Evolutionary conservation across 208 protist species (phyloP).

Genomic region (Leishmania amazonensis): DNA sequence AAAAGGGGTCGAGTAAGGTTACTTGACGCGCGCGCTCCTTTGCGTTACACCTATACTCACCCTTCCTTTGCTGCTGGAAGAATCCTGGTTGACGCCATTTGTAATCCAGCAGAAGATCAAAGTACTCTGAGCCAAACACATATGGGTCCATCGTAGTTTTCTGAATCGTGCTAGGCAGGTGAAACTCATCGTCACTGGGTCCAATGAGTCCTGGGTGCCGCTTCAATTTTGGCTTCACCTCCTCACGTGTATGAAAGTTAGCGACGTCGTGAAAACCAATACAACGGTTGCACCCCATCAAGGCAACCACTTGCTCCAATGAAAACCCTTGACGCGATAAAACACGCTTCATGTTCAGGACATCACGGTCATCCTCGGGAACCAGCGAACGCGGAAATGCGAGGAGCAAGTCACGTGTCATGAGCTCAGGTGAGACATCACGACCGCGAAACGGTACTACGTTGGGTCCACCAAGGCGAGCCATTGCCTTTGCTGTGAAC

Average conservation of each 20-base stretch:
- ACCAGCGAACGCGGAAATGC: constrained; percentile 50
- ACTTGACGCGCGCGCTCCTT: constrained; percentile 70
- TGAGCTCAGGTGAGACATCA: constrained; percentile 38
- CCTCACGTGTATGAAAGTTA: constrained; percentile 74
- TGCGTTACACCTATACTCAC: constrained; percentile 57
- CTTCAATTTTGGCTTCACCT: constrained; percentile 68
- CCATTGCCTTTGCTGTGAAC: constrained; percentile 69
- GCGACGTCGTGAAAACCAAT: constrained; percentile 78
- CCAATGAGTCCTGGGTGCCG: constrained; percentile 32
- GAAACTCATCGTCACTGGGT: constrained; percentile 49
- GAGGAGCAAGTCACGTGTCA: constrained; percentile 31
- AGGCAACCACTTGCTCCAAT: constrained; percentile 74
- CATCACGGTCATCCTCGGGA: constrained; percentile 59
- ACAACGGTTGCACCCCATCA: constrained; percentile 67
- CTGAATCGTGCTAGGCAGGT: constrained; percentile 48
- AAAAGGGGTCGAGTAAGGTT: constrained; percentile 78
- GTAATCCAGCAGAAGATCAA: constrained; percentile 83
- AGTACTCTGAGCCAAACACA: constrained; percentile 88
- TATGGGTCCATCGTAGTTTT: constrained; percentile 88
- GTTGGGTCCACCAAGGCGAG: constrained; percentile 75
- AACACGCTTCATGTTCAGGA: constrained; percentile 76
- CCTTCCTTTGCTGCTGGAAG: constrained; percentile 29
- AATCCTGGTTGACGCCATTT: constrained; percentile 62
- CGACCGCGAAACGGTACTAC: constrained; percentile 59
- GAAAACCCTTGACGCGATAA: constrained; percentile 70